These are phyloP conservation scores for Leptoxyphium fumago DNA, from an alignment of 2,329 filamentous ascomycete genomes.

Conservation along the genomic window DNA sequence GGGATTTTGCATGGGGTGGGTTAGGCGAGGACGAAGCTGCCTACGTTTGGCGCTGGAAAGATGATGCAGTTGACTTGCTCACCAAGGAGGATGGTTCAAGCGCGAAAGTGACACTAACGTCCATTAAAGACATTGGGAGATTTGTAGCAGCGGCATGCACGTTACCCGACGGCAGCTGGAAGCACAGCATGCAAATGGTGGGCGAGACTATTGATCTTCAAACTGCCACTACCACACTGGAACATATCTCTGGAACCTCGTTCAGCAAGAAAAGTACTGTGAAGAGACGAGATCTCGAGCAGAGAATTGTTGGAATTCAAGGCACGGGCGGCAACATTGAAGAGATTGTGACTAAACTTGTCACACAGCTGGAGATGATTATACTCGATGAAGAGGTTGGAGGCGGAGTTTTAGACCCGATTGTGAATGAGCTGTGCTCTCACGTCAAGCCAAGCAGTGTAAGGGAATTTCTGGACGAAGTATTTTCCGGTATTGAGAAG, in stretches of 20 bases:
- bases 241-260: conserved; percentile 14
- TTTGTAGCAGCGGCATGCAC: conserved; percentile 30
- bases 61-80: conserved; percentile 21
- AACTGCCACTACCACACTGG: conserved; percentile 11
- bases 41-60: conserved; percentile 34
- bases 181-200: conserved; percentile 22
- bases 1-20: conserved; percentile 16
- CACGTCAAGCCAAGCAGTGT: conserved; percentile 12
- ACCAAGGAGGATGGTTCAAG: conserved; percentile 8
- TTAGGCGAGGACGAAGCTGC: conserved; percentile 31
- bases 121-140: conserved; percentile 34
- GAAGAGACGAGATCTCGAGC: conserved; percentile 6
- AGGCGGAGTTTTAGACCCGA: background rate
- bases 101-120: conserved; percentile 31
- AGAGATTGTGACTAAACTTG: conserved; percentile 7
- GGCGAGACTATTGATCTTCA: conserved; percentile 12
- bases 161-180: conserved; percentile 30
- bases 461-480: conserved; percentile 14
- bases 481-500: background rate
- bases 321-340: conserved; percentile 9
- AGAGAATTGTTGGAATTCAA: conserved; percentile 16
- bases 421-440: conserved; percentile 13
- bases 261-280: conserved; percentile 9
- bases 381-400: conserved; percentile 10
- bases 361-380: background rate